Evolutionary conservation across 2,329 filamentous ascomycete genomes (phyloP).

Genomic region (Exophiala sideris): DNA sequence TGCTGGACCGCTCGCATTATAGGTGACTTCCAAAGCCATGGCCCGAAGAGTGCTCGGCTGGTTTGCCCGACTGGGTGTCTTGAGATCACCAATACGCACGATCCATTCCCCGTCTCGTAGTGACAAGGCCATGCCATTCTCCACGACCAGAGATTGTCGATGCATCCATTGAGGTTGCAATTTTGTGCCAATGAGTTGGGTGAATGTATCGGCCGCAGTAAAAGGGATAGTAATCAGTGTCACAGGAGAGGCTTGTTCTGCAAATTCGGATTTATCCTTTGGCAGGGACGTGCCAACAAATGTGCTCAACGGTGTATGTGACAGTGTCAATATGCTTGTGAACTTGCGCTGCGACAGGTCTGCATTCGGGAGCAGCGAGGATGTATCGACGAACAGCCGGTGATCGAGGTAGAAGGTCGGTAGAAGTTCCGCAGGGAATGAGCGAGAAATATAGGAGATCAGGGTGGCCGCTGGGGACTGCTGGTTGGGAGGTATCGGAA

Average conservation of each 20-base stretch:
- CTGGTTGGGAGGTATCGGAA: slow-evolving; percentile 16
- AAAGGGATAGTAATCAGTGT: slow-evolving; percentile 25
- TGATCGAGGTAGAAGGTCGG: slow-evolving; percentile 25
- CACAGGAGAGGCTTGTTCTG: neutral
- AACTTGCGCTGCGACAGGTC: slow-evolving; percentile 20
- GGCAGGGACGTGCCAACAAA: slow-evolving; percentile 21
- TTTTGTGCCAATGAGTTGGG: slow-evolving; percentile 25
- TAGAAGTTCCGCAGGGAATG: slow-evolving; percentile 23
- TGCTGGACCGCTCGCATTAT: neutral
- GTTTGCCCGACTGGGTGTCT: slow-evolving; percentile 16
- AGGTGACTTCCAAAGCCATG: slow-evolving; percentile 22
- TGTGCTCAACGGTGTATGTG: slow-evolving; percentile 19
- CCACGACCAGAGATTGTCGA: slow-evolving; percentile 24
- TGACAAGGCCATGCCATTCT: slow-evolving; percentile 23
- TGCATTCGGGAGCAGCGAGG: slow-evolving; percentile 25
- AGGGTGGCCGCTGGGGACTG: slow-evolving; percentile 20
- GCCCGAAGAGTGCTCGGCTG: slow-evolving; percentile 20
- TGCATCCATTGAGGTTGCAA: slow-evolving; percentile 27
- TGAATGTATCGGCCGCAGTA: slow-evolving; percentile 20
- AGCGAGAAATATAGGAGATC: slow-evolving; percentile 26
- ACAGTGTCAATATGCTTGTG: slow-evolving; percentile 25
- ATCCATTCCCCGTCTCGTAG: slow-evolving; percentile 17
- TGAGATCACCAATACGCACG: slow-evolving; percentile 27
- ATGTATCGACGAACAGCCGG: slow-evolving; percentile 28
- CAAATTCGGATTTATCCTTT: slow-evolving; percentile 7